These are phyloP conservation scores for Calvatia gigantea DNA, from an alignment of 768 basidiomycete genomes.

Conservation along the genomic window DNA sequence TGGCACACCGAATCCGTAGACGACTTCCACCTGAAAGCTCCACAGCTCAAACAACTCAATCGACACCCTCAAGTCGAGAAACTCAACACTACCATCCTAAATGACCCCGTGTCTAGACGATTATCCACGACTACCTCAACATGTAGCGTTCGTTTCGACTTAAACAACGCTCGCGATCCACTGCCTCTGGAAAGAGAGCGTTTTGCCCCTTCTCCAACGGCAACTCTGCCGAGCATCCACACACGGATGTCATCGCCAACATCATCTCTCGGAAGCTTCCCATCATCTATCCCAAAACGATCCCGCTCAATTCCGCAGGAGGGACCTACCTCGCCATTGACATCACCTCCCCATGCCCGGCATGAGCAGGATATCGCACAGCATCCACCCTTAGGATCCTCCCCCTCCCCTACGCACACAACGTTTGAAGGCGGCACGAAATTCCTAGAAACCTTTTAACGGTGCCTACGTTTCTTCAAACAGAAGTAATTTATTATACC, in stretches of 20 bases:
- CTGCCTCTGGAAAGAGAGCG: slow-evolving; percentile 1
- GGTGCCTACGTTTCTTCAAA: not conserved
- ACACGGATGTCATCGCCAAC: slow-evolving; percentile 5
- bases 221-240: not conserved
- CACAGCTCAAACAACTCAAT: not conserved
- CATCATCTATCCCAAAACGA: not conserved
- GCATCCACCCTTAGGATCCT: not conserved
- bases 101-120: not conserved
- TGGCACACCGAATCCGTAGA: not conserved
- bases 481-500: not conserved
- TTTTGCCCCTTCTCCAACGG: slow-evolving; percentile 3
- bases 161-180: not conserved
- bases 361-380: not conserved
- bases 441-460: slow-evolving; percentile 6
- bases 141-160: slow-evolving; percentile 8
- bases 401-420: not conserved
- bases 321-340: not conserved
- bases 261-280: not conserved
- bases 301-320: not conserved
- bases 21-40: slow-evolving; percentile 1
- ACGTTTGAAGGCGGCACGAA: slow-evolving; percentile 8
- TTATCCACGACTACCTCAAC: slow-evolving; percentile 3
- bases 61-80: not conserved
- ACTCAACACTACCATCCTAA: not conserved
- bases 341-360: not conserved